Evolutionary conservation across 352 stramenopile species (phyloP).

Genomic region (Phytophthora hibernalis): DNA sequence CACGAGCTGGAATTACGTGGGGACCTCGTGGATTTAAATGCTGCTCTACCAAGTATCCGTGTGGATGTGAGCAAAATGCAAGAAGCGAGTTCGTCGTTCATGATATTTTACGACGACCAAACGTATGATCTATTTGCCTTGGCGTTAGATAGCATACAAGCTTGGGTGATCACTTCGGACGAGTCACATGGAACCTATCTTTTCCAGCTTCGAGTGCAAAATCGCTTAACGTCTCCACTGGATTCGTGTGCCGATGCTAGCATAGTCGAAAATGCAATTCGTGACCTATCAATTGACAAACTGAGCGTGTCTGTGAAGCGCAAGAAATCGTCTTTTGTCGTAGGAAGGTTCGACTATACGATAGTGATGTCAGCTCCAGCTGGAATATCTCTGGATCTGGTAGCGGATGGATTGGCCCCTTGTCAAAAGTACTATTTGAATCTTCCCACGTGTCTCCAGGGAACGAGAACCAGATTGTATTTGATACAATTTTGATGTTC

Average conservation of each 20-base stretch:
- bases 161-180: background rate
- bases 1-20: conserved; percentile 18
- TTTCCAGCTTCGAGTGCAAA: conserved; percentile 7
- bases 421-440: conserved; percentile 6
- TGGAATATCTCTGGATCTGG: background rate
- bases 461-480: background rate
- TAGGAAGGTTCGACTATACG: conserved; percentile 8
- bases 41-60: conserved; percentile 16
- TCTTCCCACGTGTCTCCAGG: conserved; percentile 3
- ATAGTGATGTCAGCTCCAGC: conserved; percentile 6
- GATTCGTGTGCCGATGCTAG: background rate
- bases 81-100: background rate
- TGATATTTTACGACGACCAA: conserved; percentile 5
- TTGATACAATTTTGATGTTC: conserved; percentile 27
- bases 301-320: conserved; percentile 4
- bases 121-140: conserved; percentile 5
- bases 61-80: conserved; percentile 22
- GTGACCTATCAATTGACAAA: background rate
- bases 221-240: conserved; percentile 5
- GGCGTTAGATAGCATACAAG: background rate
- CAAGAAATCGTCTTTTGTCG: background rate
- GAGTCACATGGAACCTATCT: background rate
- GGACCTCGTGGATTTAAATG: conserved; percentile 21
- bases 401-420: background rate
- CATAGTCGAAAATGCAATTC: conserved; percentile 3